Conservation (phyloP, 768 basidiomycete species). For the Pleurotus platypus region DNA sequence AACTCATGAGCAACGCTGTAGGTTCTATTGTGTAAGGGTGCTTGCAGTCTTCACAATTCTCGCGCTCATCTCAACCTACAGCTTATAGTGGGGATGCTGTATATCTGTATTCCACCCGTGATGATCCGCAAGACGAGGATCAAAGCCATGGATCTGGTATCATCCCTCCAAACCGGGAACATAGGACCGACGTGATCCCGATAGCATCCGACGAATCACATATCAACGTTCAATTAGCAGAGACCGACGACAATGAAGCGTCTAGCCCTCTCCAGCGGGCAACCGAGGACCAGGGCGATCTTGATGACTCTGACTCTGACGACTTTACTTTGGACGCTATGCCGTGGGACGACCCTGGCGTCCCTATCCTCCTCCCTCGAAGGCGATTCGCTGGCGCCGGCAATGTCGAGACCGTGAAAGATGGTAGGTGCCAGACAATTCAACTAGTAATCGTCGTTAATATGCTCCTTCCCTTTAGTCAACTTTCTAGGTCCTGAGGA, state of each 20-base stretch:
- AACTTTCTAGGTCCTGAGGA: constrained; percentile 81
- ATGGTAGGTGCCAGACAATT: constrained; percentile 47
- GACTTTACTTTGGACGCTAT: constrained; percentile 25
- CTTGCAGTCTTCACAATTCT: not conserved
- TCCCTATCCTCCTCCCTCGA: constrained; percentile 62
- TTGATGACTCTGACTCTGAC: constrained; percentile 28
- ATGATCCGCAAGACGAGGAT: constrained; percentile 40
- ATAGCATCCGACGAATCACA: constrained; percentile 4
- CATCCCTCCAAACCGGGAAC: constrained; percentile 24
- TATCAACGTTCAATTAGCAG: constrained; percentile 21
- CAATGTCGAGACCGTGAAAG: constrained; percentile 84
- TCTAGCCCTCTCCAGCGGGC: not conserved
- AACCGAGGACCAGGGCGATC: constrained; percentile 21
- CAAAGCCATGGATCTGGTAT: constrained; percentile 16
- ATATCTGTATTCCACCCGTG: constrained; percentile 71
- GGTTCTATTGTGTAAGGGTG: constrained; percentile 61
- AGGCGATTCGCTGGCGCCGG: constrained; percentile 63
- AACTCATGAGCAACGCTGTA: constrained; percentile 18
- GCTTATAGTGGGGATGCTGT: constrained; percentile 73
- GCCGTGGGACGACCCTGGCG: constrained; percentile 24
- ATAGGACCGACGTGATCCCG: constrained; percentile 8
- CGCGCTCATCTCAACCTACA: constrained; percentile 21
- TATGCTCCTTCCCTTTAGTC: constrained; percentile 35
- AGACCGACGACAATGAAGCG: constrained; percentile 1
- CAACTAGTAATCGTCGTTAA: too few species aligned